Percentiles rank a stretch among this genome's conserved stretches.
phyloP scores from a whole-genome alignment of 129 eudicot genomes.

The Flaveria ramosissima region DNA sequence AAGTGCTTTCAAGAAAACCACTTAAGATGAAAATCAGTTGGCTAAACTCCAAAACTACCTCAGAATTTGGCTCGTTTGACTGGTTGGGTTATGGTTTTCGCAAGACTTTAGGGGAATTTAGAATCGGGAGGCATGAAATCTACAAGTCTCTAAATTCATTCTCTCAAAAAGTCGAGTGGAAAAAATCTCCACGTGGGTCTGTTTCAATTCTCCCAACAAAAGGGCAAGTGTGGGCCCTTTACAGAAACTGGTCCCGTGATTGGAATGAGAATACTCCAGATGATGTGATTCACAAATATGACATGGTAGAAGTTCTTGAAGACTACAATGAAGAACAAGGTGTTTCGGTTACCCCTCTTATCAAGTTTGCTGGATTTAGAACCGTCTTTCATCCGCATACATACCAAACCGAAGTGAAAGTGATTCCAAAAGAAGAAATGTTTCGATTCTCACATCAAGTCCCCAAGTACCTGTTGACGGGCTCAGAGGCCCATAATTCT shows the following conservation, averaged over 20 bases:
- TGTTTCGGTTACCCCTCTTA: slow-evolving; percentile 54
- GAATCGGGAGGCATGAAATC: slow-evolving; percentile 54
- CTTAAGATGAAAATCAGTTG: slow-evolving; percentile 73
- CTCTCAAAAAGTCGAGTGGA: slow-evolving; percentile 70
- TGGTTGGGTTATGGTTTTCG: slow-evolving; percentile 76
- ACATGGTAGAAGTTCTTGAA: slow-evolving; percentile 69
- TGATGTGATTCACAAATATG: slow-evolving; percentile 62
- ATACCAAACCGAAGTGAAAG: slow-evolving; percentile 41
- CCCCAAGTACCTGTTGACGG: slow-evolving; percentile 65
- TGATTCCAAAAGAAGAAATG: slow-evolving; percentile 68
- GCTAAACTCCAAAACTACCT: slow-evolving; percentile 65
- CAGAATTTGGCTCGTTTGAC: slow-evolving; percentile 55
- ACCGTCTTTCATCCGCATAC: slow-evolving; percentile 56
- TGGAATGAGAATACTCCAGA: slow-evolving; percentile 69
- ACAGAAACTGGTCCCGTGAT: slow-evolving; percentile 72
- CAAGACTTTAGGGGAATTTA: slow-evolving; percentile 77
- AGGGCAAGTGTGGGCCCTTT: slow-evolving; percentile 88
- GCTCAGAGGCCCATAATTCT: slow-evolving; percentile 57
- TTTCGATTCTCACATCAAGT: slow-evolving; percentile 81
- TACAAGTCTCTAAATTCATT: slow-evolving; percentile 64
- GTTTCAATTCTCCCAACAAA: slow-evolving; percentile 56
- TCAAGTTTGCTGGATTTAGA: slow-evolving; percentile 66
- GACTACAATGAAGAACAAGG: slow-evolving; percentile 68
- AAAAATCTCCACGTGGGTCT: slow-evolving; percentile 53
- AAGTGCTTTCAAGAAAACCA: slow-evolving; percentile 65